A percentile compares a stretch with the other conserved stretches of the same genome.
phyloP scores from a whole-genome alignment of 495 filamentous ascomycete species.

The Trypethelium eluteriae region DNA sequence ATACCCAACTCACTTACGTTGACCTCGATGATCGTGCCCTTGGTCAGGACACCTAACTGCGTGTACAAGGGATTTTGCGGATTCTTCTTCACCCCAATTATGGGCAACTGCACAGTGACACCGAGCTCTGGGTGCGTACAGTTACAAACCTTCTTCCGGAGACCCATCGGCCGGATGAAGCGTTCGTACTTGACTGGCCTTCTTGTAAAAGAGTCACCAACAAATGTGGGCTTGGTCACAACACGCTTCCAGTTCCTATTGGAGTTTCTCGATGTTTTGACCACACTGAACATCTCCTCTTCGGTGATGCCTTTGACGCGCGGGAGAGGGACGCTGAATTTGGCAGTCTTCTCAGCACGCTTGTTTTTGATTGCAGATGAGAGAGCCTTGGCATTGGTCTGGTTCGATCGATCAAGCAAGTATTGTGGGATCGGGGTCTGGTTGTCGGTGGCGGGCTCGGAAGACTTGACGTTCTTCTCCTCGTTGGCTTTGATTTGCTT shows the following conservation, averaged over 20 bases:
- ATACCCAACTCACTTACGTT: slow-evolving; percentile 91
- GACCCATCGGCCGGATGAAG: slow-evolving; percentile 66
- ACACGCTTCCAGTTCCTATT: slow-evolving; percentile 88
- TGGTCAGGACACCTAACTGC: slow-evolving; percentile 85
- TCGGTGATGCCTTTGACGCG: slow-evolving; percentile 90
- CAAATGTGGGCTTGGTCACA: slow-evolving; percentile 88
- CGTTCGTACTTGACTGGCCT: slow-evolving; percentile 91
- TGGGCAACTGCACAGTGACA: slow-evolving; percentile 88
- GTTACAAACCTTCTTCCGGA: slow-evolving; percentile 90
- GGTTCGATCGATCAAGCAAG: slow-evolving; percentile 79
- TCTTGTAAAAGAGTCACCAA: slow-evolving; percentile 85
- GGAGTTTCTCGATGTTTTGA: slow-evolving; percentile 87
- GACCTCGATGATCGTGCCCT: slow-evolving; percentile 91
- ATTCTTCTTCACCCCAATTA: slow-evolving; percentile 96
- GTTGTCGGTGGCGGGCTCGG: slow-evolving; percentile 64
- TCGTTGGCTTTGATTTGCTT: slow-evolving; percentile 92
- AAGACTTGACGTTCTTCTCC: slow-evolving; percentile 89
- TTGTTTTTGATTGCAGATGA: slow-evolving; percentile 81
- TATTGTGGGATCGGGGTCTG: slow-evolving; percentile 72
- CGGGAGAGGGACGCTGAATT: slow-evolving; percentile 87
- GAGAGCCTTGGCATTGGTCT: slow-evolving; percentile 82
- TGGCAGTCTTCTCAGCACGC: slow-evolving; percentile 85
- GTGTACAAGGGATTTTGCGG: slow-evolving; percentile 92
- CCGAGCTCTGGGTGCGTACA: slow-evolving; percentile 80
- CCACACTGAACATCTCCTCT: slow-evolving; percentile 97